Conservation (phyloP, 2,329 filamentous ascomycete genomes). For the Pestalotiopsis sp. region DNA sequence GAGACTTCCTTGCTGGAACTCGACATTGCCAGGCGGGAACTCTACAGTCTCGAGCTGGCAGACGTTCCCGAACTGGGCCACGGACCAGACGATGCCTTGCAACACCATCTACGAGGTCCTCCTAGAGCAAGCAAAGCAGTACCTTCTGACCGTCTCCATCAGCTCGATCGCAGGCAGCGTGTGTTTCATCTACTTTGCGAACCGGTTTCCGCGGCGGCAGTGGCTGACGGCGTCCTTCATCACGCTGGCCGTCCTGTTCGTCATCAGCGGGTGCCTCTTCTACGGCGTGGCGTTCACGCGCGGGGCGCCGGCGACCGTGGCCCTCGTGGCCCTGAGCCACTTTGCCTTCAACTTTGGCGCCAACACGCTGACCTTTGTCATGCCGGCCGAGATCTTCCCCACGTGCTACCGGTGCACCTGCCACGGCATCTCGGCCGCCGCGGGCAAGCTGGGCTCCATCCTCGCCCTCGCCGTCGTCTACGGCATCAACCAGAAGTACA, state of each 20-base stretch:
- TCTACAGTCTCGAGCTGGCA: conserved; percentile 48
- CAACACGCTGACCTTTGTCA: conserved; percentile 66
- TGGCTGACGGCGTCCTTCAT: conserved; percentile 56
- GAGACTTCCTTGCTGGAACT: conserved; percentile 50
- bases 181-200: conserved; percentile 51
- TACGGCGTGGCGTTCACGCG: conserved; percentile 47
- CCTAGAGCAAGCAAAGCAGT: conserved; percentile 55
- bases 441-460: conserved; percentile 57
- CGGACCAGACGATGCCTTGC: conserved; percentile 50
- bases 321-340: conserved; percentile 55
- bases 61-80: conserved; percentile 51
- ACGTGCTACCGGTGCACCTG: conserved; percentile 66
- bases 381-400: conserved; percentile 67
- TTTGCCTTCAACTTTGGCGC: conserved; percentile 62
- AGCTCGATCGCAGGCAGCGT: conserved; percentile 53
- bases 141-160: conserved; percentile 53
- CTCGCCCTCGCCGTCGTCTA: conserved; percentile 31
- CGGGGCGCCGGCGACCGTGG: conserved; percentile 46
- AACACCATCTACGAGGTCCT: conserved; percentile 56
- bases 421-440: conserved; percentile 64
- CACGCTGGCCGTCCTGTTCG: conserved; percentile 47
- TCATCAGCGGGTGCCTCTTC: conserved; percentile 53
- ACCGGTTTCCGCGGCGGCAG: conserved; percentile 49
- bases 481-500: conserved; percentile 50
- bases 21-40: conserved; percentile 42